A percentile compares a stretch with the other conserved stretches of the same genome.
These are phyloP conservation scores for Mycena pura DNA, from an alignment of 768 basidiomycete species.

Conservation along the genomic window DNA sequence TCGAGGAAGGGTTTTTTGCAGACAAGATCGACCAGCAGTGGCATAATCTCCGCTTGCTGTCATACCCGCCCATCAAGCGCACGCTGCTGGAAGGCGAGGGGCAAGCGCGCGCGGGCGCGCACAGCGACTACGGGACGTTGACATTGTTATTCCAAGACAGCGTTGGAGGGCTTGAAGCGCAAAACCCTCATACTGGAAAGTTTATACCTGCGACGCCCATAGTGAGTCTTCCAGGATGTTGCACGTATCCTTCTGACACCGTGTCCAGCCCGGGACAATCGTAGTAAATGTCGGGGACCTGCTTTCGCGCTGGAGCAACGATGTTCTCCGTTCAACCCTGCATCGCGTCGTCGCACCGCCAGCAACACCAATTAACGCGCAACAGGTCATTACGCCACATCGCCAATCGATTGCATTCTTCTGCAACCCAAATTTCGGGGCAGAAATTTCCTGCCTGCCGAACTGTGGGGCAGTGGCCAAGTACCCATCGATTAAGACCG, in stretches of 20 bases:
- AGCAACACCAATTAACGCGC: slow-evolving; percentile 51
- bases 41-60: slow-evolving; percentile 82
- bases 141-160: slow-evolving; percentile 85
- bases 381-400: slow-evolving; percentile 62
- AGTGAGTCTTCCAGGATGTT: slow-evolving; percentile 47
- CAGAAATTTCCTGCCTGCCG: slow-evolving; percentile 74
- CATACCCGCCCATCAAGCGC: slow-evolving; percentile 79
- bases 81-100: slow-evolving; percentile 63
- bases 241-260: slow-evolving; percentile 6
- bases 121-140: slow-evolving; percentile 86
- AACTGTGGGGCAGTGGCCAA: slow-evolving; percentile 65
- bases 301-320: slow-evolving; percentile 84
- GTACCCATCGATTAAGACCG: slow-evolving; percentile 75
- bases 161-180: slow-evolving; percentile 85
- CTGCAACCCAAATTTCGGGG: slow-evolving; percentile 79
- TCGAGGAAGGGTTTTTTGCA: slow-evolving; percentile 80
- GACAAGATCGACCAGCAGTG: slow-evolving; percentile 74
- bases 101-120: slow-evolving; percentile 82
- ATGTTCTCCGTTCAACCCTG: slow-evolving; percentile 77
- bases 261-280: slow-evolving; percentile 72
- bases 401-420: slow-evolving; percentile 89
- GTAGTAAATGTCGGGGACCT: slow-evolving; percentile 87
- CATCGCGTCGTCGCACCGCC: slow-evolving; percentile 84
- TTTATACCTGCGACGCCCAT: slow-evolving; percentile 80
- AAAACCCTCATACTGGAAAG: slow-evolving; percentile 75